Evolutionary conservation across 169 alveolate species (phyloP).

Genomic region (Babesia bigemina): DNA sequence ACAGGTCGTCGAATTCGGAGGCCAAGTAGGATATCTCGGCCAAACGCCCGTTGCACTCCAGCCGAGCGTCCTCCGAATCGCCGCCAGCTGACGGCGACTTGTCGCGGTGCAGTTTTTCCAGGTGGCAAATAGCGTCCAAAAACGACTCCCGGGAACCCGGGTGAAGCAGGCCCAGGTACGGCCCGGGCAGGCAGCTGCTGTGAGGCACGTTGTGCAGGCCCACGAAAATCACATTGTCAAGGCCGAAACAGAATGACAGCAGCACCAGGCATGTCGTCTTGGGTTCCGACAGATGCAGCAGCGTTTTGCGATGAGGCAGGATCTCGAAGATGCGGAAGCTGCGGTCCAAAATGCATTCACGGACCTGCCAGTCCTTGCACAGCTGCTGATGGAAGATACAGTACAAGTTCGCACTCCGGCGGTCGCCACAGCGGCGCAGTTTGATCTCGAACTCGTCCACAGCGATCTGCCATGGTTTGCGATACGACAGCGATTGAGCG

Average conservation of each 20-base stretch:
- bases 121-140: conserved; percentile 28
- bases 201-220: conserved; percentile 62
- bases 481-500: conserved; percentile 43
- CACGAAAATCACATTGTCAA: conserved; percentile 49
- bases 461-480: conserved; percentile 31
- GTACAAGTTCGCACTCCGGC: conserved; percentile 27
- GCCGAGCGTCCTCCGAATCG: not conserved
- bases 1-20: conserved; percentile 57
- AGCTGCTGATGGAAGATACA: conserved; percentile 61
- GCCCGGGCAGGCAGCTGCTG: conserved; percentile 55
- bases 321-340: conserved; percentile 52
- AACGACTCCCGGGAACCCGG: conserved; percentile 51
- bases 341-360: conserved; percentile 29
- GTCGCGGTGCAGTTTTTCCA: conserved; percentile 17
- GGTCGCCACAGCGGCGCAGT: conserved; percentile 2
- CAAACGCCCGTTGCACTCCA: conserved; percentile 32
- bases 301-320: conserved; percentile 52
- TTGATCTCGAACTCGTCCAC: conserved; percentile 25
- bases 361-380: conserved; percentile 57
- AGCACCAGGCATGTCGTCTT: conserved; percentile 44
- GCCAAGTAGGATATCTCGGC: conserved; percentile 48
- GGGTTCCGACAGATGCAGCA: conserved; percentile 62
- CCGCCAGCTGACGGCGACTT: not conserved
- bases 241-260: conserved; percentile 30
- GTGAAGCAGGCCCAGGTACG: conserved; percentile 52